These are phyloP conservation scores for Diospyros lotus DNA, from an alignment of 148 eudicot genomes.

Conservation along the genomic window DNA sequence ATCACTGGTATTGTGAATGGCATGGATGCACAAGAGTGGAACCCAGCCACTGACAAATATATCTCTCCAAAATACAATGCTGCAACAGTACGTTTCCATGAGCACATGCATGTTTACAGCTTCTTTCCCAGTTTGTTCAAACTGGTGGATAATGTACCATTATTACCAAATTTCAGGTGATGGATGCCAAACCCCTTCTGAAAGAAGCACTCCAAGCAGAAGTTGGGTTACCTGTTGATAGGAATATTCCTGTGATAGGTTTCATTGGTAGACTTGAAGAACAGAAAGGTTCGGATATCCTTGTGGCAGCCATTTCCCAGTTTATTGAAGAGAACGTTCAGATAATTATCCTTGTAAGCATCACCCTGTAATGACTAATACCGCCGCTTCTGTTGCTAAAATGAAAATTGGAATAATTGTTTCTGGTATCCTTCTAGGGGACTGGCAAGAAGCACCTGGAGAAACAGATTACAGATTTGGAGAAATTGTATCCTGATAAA, in stretches of 20 bases:
- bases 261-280: constrained; percentile 97
- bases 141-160: not conserved
- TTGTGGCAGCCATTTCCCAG: constrained; percentile 66
- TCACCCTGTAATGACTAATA: not conserved
- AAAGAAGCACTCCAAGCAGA: constrained; percentile 93
- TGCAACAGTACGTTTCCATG: constrained; percentile 48
- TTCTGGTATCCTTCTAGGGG: constrained; percentile 40
- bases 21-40: constrained; percentile 93
- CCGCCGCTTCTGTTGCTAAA: not conserved
- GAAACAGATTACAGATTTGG: constrained; percentile 64
- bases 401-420: not conserved
- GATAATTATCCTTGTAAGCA: constrained; percentile 74
- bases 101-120: not conserved
- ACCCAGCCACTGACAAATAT: constrained; percentile 70
- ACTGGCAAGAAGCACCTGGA: constrained; percentile 90
- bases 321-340: constrained; percentile 69
- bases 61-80: constrained; percentile 55
- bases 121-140: not conserved
- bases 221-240: constrained; percentile 81
- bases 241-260: constrained; percentile 73
- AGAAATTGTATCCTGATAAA: constrained; percentile 64
- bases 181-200: constrained; percentile 65
- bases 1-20: constrained; percentile 80
- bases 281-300: constrained; percentile 95
- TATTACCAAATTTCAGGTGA: constrained; percentile 40